A percentile compares a stretch with the other conserved stretches of the same genome.
Evolutionary conservation across 139 green algal genomes (phyloP).

Genomic region (Medakamo hakoo): DNA sequence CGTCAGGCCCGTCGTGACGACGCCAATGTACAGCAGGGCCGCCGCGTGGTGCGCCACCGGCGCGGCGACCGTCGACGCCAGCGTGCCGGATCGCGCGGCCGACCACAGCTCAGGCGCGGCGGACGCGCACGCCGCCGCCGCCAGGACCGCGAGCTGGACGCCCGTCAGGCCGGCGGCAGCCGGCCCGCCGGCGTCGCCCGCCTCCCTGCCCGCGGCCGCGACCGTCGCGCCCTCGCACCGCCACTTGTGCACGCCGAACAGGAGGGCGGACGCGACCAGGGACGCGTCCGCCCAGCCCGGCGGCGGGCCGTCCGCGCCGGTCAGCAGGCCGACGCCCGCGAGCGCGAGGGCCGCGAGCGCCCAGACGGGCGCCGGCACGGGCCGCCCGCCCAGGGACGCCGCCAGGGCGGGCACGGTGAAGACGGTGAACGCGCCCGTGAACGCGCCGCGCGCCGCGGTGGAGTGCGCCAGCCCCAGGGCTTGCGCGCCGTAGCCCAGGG

Average conservation of each 20-base stretch:
- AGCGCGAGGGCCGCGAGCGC: conserved; percentile 17
- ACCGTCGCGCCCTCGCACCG: conserved; percentile 19
- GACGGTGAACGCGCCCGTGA: conserved; percentile 24
- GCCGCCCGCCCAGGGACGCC: conserved; percentile 12
- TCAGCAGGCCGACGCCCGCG: conserved; percentile 27
- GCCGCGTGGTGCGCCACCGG: conserved; percentile 10
- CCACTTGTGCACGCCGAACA: conserved; percentile 43
- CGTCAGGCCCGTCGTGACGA: conserved; percentile 29
- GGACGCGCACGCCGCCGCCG: conserved; percentile 4
- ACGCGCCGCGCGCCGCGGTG: conserved; percentile 10
- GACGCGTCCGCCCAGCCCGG: conserved; percentile 26
- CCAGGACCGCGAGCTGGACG: conserved; percentile 25
- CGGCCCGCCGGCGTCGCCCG: neutral
- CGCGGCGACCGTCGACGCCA: neutral
- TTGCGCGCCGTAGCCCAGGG: conserved; percentile 15
- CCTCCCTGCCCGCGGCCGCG: too few species aligned
- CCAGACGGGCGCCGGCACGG: conserved; percentile 21
- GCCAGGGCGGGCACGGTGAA: conserved; percentile 32
- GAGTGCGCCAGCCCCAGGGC: conserved; percentile 12
- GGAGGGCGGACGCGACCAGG: conserved; percentile 20
- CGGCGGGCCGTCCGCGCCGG: neutral
- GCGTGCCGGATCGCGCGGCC: neutral
- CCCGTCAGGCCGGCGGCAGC: conserved; percentile 17
- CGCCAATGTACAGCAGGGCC: conserved; percentile 29
- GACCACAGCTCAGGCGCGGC: conserved; percentile 3